Evolutionary conservation across 2,329 filamentous ascomycete species (phyloP), one percentile per base, ranked within the genome.

Genomic region (Aureobasidium sp.): DNA sequence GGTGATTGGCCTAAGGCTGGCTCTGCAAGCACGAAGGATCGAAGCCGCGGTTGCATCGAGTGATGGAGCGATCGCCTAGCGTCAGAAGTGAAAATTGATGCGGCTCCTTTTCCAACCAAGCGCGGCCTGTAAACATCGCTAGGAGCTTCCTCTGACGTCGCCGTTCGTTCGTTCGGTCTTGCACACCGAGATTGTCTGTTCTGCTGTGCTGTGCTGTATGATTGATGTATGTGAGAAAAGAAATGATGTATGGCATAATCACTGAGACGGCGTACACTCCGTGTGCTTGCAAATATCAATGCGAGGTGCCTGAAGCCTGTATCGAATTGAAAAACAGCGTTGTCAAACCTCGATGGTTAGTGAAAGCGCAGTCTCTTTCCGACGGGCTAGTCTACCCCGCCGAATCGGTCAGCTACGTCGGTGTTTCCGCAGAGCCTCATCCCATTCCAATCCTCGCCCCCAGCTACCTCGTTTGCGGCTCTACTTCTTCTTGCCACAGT

Each of bases 401-500:
- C 30, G 42, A 21, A 47, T 47, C 44, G 44, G 44, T 30, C 44
- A 30, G 11, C 14, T 47, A 57, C 39, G 53, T 57, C 53, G 41
- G 39, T 42, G 25, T 30, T 30, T 16, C 53, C 53, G 53, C 54
- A 58, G 54, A 58, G 54, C 54, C 54, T 36, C 54, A 58, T 44
- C 32, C 37, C 42, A 29, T 58, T 58, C 27, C 53, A 57, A 45
- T 45, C 37, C 39, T 57, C 42, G 54, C n/a, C 54, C 54, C 54
- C 42, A 58, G 54, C 54, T 58, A 30, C 54, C 32, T 58, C 51
- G 50, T 54, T 54, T 57, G 29, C 27, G n/a, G 37, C 42, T 55
- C 25, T 42, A 21, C 30, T 47, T 58, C 54, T 47, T 55, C 51
- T 55, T 11, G 51, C 51, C 30, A 58, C 37, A 29, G 41, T 41